Evolutionary conservation across 1,284 basidiomycete species (phyloP).

Genomic region (Leccinum pseudoinsigne): DNA sequence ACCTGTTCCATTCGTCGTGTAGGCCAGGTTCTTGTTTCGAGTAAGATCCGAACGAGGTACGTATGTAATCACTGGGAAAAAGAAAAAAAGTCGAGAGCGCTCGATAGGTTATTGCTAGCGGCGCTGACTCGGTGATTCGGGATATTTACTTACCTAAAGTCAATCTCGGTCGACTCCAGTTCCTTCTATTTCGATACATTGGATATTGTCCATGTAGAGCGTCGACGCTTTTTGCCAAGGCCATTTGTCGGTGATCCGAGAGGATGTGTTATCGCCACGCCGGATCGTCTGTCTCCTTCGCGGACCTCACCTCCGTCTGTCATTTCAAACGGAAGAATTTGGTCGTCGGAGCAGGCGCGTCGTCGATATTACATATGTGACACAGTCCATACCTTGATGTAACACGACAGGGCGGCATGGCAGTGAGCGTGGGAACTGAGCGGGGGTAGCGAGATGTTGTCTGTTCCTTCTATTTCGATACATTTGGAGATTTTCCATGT

Average conservation of each 20-base stretch:
- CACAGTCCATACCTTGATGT: neutral
- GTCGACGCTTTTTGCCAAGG: neutral
- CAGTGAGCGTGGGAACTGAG: neutral
- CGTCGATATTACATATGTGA: neutral
- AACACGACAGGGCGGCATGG: neutral
- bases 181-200: neutral
- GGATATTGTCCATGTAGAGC: neutral
- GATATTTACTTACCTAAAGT: neutral
- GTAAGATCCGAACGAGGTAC: neutral
- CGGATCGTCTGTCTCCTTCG: neutral
- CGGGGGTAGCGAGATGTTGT: neutral
- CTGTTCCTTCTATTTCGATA: no score
- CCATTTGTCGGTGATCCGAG: neutral
- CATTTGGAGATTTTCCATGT: no score
- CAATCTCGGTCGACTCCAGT: neutral
- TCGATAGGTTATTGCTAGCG: neutral
- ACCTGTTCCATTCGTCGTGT: neutral
- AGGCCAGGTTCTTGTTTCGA: neutral
- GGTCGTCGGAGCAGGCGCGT: neutral
- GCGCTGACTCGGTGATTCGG: neutral
- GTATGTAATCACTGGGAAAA: neutral
- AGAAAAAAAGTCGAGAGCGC: neutral
- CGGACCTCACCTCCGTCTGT: neutral
- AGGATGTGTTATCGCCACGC: neutral
- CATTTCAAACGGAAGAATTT: neutral